Evolutionary conservation across 768 basidiomycete genomes (phyloP), one percentile per base, ranked within the genome.

Genomic region (Tubosaeta brunneosetosa): DNA sequence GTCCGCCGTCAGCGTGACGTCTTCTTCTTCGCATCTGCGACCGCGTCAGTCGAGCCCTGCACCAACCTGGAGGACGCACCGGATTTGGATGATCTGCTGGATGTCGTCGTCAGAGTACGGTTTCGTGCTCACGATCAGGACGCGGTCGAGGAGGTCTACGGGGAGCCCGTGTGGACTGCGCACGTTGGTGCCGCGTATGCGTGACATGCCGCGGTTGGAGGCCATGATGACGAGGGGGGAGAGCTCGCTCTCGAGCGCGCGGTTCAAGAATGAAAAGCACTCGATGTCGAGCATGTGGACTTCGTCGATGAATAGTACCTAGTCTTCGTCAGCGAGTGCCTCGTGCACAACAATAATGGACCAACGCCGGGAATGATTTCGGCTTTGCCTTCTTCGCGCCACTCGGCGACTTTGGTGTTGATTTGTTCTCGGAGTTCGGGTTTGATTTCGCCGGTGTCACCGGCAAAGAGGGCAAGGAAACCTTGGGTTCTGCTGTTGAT

Each of bases 251-350:
- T 99, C 95, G 44, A 99, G 77, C 2, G 95, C 95, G 32, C 95
- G 84, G 68, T 99, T 99, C 54, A 99, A 77, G 80, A 94, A 99
- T 7, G 94, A 97, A 77, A 98, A 98, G 66, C 95, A 97, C 68
- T 98, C 95, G 56, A 99, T 97, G 69, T 99, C 95, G 59, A 99
- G 85, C 95, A 99, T 99, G 77, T 98, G 95, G 12, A 97, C 95
- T 73, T 97, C 95, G 71, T 98, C 95, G 61, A 97, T 97, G 76
- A 97, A 97, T 12, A 97, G 77, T n/a, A 97, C 91, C 91, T 94
- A 16, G 9, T 25, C 25, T 3, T 3, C 0, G 16, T 51, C n/a
- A 49, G 31, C 31, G 36, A 12, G 11, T 17, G 11, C 51, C 17
- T 3, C 2, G 16, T 3, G 11, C 11, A 5, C 17, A 31, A n/a